Percentiles rank a stretch among this genome's conserved stretches.
phyloP scores from a whole-genome alignment of 441 rosid genomes.

The Capsella rubella region DNA sequence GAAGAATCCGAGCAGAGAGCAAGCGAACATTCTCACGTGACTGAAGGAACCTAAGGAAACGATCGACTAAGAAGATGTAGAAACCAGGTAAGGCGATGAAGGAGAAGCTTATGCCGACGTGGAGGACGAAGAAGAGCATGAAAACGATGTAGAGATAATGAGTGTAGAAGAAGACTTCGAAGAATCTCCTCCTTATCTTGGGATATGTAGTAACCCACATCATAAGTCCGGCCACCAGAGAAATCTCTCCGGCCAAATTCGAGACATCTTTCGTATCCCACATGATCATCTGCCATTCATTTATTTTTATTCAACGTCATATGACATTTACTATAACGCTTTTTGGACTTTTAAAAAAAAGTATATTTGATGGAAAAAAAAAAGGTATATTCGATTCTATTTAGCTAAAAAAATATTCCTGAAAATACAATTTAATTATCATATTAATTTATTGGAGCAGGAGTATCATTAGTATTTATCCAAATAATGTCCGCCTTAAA shows the following conservation, averaged over 20 bases:
- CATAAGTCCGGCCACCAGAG: constrained; percentile 55
- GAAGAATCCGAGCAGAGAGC: constrained; percentile 62
- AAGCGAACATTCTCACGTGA: constrained; percentile 56
- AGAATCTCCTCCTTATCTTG: constrained; percentile 54
- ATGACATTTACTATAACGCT: not conserved
- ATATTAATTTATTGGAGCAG: not conserved
- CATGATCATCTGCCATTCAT: constrained; percentile 49
- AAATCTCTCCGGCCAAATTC: constrained; percentile 64
- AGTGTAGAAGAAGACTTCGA: constrained; percentile 72
- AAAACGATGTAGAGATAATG: constrained; percentile 67
- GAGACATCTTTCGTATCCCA: constrained; percentile 58
- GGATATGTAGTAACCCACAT: constrained; percentile 69
- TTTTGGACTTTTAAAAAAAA: not conserved
- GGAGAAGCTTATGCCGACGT: constrained; percentile 60
- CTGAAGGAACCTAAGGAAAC: constrained; percentile 69
- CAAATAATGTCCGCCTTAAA: constrained; percentile 13
- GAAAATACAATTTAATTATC: not conserved
- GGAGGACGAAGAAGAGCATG: constrained; percentile 64
- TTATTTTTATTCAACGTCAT: not conserved
- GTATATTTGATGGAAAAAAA: not conserved
- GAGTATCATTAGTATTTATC: not conserved
- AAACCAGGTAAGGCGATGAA: constrained; percentile 64
- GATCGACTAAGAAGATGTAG: constrained; percentile 74
- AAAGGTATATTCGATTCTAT: not conserved
- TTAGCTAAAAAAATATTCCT: not conserved